Base-by-base conservation (phyloP, 2,329 filamentous ascomycete genomes). In the Thermoascus crustaceus region DNA sequence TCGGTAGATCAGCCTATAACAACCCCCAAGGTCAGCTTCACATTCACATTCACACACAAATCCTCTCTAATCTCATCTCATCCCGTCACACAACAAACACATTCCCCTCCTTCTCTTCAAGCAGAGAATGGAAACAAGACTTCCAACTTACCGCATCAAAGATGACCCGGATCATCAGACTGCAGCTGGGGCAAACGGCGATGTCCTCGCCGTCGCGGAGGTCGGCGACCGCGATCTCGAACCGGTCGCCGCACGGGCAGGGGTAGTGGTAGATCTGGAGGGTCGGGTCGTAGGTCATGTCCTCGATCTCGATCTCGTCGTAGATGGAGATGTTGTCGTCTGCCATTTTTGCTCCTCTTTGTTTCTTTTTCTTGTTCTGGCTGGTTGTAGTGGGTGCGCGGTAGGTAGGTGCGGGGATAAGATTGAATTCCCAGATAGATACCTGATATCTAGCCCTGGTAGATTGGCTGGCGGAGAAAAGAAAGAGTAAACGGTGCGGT, bases 221-320 rank as follows among this genome's bases (percentile, higher is more conserved):
- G 60, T 96, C 88, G 37, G 73, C 77, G 37, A 96, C 77, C 13
- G 75, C 76, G 55, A 91, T 95, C 67, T 95, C 85, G 67, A 98
- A 98, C 41, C 85, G 78, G 67, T 98, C 91, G 68, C 91, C 91
- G 64, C 91, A 98, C 1, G 91, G 91, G 60, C 91, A 98, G 9
- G 91, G 91, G 61, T 94, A 94, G 66, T 89, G 83, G 68, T 94
- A 98, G 50, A 94, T 81, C 60, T 94, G 82, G 25, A 87, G 74
- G 3, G 73, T 71, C 30, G 78, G 68, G 62, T 95, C 87, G 60
- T 77, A 95, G 53, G 84, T 91, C 87, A 95, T 94, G 65, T 98
- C 91, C 63, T 96, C 89, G 68, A 96, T 95, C 61, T 96, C 89
- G 63, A 96, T 89, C 64, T 95, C 89, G 56, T 96, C 89, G 70